Base-by-base conservation (phyloP, 208 protist species). In the Strigomonas galati region DNA sequence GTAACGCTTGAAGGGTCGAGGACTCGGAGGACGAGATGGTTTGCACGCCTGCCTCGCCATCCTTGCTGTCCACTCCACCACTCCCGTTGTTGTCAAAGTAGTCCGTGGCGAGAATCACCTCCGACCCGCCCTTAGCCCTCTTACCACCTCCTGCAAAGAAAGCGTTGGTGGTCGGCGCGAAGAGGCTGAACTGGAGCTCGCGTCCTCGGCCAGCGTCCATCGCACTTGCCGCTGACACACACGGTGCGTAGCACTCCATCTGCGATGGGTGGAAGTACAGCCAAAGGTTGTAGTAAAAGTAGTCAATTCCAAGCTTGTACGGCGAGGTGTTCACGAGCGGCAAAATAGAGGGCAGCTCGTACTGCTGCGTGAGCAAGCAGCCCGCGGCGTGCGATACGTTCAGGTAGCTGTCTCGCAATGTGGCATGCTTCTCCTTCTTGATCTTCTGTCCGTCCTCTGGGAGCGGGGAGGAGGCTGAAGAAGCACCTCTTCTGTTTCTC, bases 331-430 rank as follows among this genome's bases (percentile, higher is more conserved):
- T 91, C 17, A 95, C 63, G 21, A 72, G 44, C 26, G 65, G 40
- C 0, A 80, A 56, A 12, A 93, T 82, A 23, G 81, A 76, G 30
- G 70, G 61, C 0, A 91, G 58, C 0, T 58, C 63, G 71, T 96
- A 93, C 72, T 88, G 85, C 53, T 93, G 85, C 7, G 85, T 89
- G 31, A 96, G 82, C 30, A 96, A 67, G 6, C 87, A 85, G 26
- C 79, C 90, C 2, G 85, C 79, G 24, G 85, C 80, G 69, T 96
- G 90, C 2, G 85, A 83, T 14, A 93, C 74, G 60, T 82, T 79
- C 0, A 93, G 65, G 63, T 87, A 92, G 65, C 87, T 79, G 60
- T 96, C 90, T 2, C 90, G 70, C 35, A 74, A 74, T 5, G 74
- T 79, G 4, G 77, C 57, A 27, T 52, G 62, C 37, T 58, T 56